Percentiles rank a stretch among this genome's conserved stretches.
phyloP scores from a whole-genome alignment of 2,329 filamentous ascomycete genomes.

The Harringtonia aguacate region DNA sequence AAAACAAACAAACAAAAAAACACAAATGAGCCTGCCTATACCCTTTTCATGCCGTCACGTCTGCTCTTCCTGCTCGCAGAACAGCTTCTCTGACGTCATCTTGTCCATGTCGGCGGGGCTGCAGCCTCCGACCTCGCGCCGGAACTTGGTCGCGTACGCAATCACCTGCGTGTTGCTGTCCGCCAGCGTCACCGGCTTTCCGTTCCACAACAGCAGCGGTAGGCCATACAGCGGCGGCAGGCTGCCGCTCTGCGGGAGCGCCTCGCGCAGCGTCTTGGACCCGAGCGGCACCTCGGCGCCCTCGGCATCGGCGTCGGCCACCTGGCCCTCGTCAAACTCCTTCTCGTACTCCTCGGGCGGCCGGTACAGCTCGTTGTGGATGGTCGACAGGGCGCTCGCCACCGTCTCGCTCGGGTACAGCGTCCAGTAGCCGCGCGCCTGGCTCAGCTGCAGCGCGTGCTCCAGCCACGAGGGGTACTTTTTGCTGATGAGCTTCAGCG shows the following conservation, averaged over 20 bases:
- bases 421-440: constrained; percentile 65
- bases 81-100: constrained; percentile 7
- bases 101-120: constrained; percentile 18
- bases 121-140: constrained; percentile 58
- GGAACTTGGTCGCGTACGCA: constrained; percentile 49
- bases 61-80: constrained; percentile 5
- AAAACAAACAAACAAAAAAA: not conserved
- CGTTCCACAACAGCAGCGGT: constrained; percentile 56
- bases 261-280: constrained; percentile 37
- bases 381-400: constrained; percentile 48
- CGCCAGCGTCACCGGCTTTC: constrained; percentile 29
- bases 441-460: constrained; percentile 64
- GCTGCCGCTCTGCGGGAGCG: constrained; percentile 30
- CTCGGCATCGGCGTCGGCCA: constrained; percentile 15
- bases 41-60: not conserved
- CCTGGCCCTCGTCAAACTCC: constrained; percentile 12
- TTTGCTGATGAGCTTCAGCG: constrained; percentile 53
- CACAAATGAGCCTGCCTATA: not conserved
- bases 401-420: constrained; percentile 61
- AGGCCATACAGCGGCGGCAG: constrained; percentile 34
- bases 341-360: constrained; percentile 57
- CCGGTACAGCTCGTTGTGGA: constrained; percentile 67
- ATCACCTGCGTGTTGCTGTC: constrained; percentile 32
- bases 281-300: constrained; percentile 20
- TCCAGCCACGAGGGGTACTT: constrained; percentile 68